A percentile compares a stretch with the other conserved stretches of the same genome.
Conservation (phyloP, 257 asterid genomes). For the Buddleja alternifolia region DNA sequence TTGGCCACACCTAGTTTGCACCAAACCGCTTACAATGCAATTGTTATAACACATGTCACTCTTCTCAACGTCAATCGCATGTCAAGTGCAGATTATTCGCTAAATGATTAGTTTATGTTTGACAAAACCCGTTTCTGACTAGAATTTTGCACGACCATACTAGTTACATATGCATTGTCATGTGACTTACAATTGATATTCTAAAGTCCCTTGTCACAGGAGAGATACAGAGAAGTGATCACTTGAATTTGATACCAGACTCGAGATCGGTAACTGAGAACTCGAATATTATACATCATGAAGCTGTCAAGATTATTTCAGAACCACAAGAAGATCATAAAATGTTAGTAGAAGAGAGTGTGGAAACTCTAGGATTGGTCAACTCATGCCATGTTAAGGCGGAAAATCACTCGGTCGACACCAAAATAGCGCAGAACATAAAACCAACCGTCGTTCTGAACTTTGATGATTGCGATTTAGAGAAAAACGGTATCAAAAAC, state of each 20-base stretch:
- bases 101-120: no score
- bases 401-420: not conserved
- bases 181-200: not conserved
- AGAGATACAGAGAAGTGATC: slow-evolving; percentile 31
- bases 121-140: no score
- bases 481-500: slow-evolving; percentile 5
- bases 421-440: not conserved
- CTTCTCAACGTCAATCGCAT: no score
- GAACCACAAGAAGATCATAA: slow-evolving; percentile 34
- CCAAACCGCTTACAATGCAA: no score
- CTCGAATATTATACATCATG: slow-evolving; percentile 20
- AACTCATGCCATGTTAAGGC: slow-evolving; percentile 16
- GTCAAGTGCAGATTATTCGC: no score
- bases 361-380: slow-evolving; percentile 17
- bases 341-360: slow-evolving; percentile 18
- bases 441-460: not conserved
- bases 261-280: not conserved
- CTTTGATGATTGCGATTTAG: slow-evolving; percentile 5
- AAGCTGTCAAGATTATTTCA: slow-evolving; percentile 22
- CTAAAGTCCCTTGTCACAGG: slow-evolving; percentile 27
- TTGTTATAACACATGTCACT: no score
- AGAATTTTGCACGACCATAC: no score
- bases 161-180: no score
- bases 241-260: slow-evolving; percentile 12
- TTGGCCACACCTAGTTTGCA: no score